A percentile compares a stretch with the other conserved stretches of the same genome.
Conservation (phyloP, 805 yeast genomes). For the Myxozyma udenii region DNA sequence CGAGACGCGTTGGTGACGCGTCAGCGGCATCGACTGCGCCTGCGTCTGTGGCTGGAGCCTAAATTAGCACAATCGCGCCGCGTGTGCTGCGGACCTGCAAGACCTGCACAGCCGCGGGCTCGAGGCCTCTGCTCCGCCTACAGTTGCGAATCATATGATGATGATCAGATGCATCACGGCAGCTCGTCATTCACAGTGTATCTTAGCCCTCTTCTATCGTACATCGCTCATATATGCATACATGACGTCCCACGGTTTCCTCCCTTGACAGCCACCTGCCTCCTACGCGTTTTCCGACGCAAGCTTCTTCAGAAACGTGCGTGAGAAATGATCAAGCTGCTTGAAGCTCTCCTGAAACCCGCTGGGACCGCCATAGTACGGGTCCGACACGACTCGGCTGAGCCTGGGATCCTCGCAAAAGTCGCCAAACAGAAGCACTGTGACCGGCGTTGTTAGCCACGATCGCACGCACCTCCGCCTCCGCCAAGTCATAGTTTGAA, state of each 20-base stretch:
- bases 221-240: neutral
- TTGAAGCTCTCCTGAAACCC: constrained; percentile 79
- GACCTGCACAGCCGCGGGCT: neutral
- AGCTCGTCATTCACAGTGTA: no score
- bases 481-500: neutral
- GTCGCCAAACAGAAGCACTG: constrained; percentile 62
- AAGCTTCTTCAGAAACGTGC: constrained; percentile 53
- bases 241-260: constrained; percentile 7
- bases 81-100: no score
- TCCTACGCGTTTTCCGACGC: constrained; percentile 6
- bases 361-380: constrained; percentile 82
- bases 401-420: constrained; percentile 58
- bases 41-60: no score
- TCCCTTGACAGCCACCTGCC: constrained; percentile 30
- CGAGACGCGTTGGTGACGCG: no score
- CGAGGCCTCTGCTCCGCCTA: no score
- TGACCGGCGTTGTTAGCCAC: constrained; percentile 49
- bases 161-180: no score
- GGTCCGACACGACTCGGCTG: constrained; percentile 71
- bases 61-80: no score
- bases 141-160: no score
- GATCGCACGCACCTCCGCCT: constrained; percentile 39
- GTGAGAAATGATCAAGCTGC: constrained; percentile 73
- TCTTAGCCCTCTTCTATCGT: no score
- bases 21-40: no score